These are phyloP conservation scores for Porcisia hertigi DNA, from an alignment of 208 protist genomes.

Conservation along the genomic window DNA sequence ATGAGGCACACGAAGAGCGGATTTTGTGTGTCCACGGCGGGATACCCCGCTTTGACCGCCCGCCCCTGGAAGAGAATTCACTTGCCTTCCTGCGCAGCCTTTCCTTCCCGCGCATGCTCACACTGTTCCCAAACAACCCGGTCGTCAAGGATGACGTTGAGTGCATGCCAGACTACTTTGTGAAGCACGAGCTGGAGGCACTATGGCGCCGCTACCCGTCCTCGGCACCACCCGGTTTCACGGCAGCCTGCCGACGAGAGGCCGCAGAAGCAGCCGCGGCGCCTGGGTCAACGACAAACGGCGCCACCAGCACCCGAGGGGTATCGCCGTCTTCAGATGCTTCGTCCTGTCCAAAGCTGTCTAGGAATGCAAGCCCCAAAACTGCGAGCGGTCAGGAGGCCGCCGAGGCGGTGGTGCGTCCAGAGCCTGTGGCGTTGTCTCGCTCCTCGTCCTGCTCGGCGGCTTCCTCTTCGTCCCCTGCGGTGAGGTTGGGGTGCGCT, in stretches of 20 bases:
- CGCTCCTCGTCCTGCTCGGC: neutral
- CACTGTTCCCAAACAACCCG: slow-evolving; percentile 70
- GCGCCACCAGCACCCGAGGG: neutral
- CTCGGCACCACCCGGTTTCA: slow-evolving; percentile 20
- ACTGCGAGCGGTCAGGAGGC: neutral
- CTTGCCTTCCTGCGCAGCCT: slow-evolving; percentile 48
- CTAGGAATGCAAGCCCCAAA: neutral
- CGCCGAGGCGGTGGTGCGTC: neutral
- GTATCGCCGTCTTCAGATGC: neutral
- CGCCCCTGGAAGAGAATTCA: slow-evolving; percentile 49
- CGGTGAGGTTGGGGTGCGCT: neutral
- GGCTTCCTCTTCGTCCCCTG: neutral
- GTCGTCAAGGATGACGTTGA: slow-evolving; percentile 42
- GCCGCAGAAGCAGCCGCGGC: slow-evolving; percentile 13
- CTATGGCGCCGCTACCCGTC: slow-evolving; percentile 37
- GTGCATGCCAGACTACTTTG: slow-evolving; percentile 49
- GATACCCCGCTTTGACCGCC: slow-evolving; percentile 62
- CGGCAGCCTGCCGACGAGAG: slow-evolving; percentile 22
- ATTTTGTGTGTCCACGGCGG: slow-evolving; percentile 84
- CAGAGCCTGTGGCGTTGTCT: neutral
- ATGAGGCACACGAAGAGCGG: slow-evolving; percentile 51
- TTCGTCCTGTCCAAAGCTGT: neutral
- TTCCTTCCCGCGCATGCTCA: slow-evolving; percentile 60
- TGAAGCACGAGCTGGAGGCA: slow-evolving; percentile 28
- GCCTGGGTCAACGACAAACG: neutral